These are phyloP conservation scores for Pyrenochaeta sp. DNA, from an alignment of 2,329 filamentous ascomycete genomes.

Conservation along the genomic window DNA sequence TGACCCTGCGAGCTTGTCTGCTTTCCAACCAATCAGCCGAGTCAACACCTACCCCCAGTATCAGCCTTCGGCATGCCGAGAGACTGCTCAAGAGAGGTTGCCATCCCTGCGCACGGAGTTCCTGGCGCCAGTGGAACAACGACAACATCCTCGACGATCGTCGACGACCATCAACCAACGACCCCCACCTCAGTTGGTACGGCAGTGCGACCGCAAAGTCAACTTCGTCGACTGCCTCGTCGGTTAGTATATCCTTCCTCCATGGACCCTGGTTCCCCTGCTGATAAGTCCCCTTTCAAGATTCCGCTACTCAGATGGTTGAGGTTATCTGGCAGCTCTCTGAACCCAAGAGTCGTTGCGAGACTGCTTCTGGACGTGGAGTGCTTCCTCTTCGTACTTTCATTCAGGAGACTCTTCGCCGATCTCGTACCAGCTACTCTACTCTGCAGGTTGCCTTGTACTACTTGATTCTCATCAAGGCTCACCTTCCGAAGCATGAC, in stretches of 20 bases:
- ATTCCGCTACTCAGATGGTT: constrained; percentile 96
- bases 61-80: constrained; percentile 50
- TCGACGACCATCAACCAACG: constrained; percentile 65
- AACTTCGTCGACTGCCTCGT: constrained; percentile 97
- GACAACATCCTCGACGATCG: constrained; percentile 68
- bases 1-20: constrained; percentile 31
- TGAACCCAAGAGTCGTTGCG: constrained; percentile 77
- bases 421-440: constrained; percentile 96
- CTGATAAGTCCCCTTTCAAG: constrained; percentile 61
- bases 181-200: constrained; percentile 77
- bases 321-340: constrained; percentile 97
- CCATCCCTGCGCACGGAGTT: constrained; percentile 48
- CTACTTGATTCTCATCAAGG: constrained; percentile 93
- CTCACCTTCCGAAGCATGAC: constrained; percentile 82
- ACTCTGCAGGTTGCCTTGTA: constrained; percentile 96
- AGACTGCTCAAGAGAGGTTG: constrained; percentile 40
- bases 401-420: constrained; percentile 94
- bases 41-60: constrained; percentile 49
- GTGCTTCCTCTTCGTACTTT: constrained; percentile 92
- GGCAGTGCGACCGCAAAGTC: constrained; percentile 90
- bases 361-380: constrained; percentile 71
- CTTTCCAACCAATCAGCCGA: constrained; percentile 44
- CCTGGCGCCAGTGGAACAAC: constrained; percentile 67
- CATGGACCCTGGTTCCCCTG: constrained; percentile 46
- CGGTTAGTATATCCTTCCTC: constrained; percentile 71